These are phyloP conservation scores for Kwoniella europaea DNA, from an alignment of 768 basidiomycete genomes.

Conservation along the genomic window DNA sequence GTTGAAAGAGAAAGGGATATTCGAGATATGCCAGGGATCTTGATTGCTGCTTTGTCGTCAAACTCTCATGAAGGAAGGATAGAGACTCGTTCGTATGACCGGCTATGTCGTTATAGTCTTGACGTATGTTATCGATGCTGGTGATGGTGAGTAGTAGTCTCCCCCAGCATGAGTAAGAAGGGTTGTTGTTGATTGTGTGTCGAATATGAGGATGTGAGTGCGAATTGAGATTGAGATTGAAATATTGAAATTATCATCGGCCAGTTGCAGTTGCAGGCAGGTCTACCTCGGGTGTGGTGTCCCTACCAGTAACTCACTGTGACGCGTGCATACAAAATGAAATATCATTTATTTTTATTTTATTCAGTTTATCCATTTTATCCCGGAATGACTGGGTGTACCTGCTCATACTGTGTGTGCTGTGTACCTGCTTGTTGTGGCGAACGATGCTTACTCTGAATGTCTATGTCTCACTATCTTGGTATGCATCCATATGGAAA, in stretches of 20 bases:
- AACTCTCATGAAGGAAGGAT: background rate
- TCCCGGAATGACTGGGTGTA: conserved; percentile 6
- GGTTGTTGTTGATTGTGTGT: background rate
- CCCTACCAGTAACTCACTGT: background rate
- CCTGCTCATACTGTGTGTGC: background rate
- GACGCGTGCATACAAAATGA: background rate
- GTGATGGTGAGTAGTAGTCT: background rate
- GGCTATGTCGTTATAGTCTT: background rate
- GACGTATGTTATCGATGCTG: background rate
- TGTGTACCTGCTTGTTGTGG: background rate
- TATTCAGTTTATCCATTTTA: conserved; percentile 8
- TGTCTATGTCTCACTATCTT: background rate
- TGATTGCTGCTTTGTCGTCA: background rate
- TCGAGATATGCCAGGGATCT: background rate
- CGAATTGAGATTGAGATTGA: background rate
- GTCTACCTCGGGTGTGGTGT: background rate
- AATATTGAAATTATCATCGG: background rate
- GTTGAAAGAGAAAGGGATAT: background rate
- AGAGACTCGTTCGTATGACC: background rate
- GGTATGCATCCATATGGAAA: background rate
- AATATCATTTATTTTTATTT: conserved; percentile 8
- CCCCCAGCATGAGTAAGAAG: background rate
- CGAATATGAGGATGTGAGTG: background rate
- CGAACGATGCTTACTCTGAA: background rate
- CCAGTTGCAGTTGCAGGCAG: background rate